Conservation (phyloP, 208 protist genomes). For the Sergeia podlipaevii region DNA sequence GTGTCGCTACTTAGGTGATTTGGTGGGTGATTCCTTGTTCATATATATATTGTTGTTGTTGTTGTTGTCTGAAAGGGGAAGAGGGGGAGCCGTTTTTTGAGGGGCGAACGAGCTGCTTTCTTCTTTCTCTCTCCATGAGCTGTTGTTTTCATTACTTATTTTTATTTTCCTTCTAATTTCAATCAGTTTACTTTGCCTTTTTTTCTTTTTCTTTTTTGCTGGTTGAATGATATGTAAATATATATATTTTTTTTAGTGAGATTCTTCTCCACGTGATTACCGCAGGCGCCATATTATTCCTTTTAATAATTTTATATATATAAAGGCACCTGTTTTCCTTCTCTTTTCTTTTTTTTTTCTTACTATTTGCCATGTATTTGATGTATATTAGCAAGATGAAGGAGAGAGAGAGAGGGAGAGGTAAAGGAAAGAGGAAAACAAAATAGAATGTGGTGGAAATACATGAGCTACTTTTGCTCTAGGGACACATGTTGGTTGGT, state of each 20-base stretch:
- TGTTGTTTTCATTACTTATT: background rate
- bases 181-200: background rate
- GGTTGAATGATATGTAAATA: background rate
- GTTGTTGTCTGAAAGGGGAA: background rate
- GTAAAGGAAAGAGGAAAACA: background rate
- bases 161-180: background rate
- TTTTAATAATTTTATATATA: no score
- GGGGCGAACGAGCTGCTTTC: background rate
- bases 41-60: background rate
- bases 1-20: no score
- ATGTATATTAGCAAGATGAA: background rate
- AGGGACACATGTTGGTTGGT: no score
- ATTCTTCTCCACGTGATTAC: no score
- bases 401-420: background rate
- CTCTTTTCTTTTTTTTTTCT: no score
- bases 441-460: background rate
- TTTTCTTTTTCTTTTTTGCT: background rate
- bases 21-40: no score
- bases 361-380: no score
- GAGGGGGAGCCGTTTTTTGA: background rate
- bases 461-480: slow-evolving; percentile 4
- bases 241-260: no score
- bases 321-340: no score
- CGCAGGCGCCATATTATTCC: no score
- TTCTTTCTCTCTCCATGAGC: background rate